These are phyloP conservation scores for Scenedesmus sp. DNA, from an alignment of 163 green algal species.

Conservation along the genomic window DNA sequence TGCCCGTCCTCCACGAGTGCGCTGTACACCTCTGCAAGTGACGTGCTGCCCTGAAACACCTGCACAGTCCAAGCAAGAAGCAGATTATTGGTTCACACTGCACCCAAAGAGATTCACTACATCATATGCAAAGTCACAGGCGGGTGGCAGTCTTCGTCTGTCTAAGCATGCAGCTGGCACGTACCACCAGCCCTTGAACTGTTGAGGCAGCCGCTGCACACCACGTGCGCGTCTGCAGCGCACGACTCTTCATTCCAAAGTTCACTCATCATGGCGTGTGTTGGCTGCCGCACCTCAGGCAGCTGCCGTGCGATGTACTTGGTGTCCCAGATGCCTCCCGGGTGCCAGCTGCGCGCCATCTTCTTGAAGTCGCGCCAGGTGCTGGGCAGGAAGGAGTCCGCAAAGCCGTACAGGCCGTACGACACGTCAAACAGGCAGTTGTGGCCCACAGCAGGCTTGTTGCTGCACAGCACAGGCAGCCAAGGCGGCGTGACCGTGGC, in stretches of 20 bases:
- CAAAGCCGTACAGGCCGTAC: constrained; percentile 65
- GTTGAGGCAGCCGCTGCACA: neutral
- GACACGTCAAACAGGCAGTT: constrained; percentile 68
- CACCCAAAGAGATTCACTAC: neutral
- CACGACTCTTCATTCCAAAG: no score
- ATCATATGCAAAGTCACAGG: no score
- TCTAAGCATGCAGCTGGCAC: neutral
- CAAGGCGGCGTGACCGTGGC: neutral
- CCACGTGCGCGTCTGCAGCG: no score
- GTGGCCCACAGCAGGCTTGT: constrained; percentile 60
- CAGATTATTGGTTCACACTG: no score
- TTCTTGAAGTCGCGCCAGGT: constrained; percentile 55
- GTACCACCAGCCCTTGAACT: neutral
- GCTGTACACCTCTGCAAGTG: constrained; percentile 5
- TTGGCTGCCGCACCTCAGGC: constrained; percentile 13
- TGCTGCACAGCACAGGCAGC: neutral
- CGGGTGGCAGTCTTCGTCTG: neutral
- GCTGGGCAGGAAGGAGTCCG: constrained; percentile 48
- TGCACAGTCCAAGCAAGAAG: neutral
- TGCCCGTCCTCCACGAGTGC: neutral
- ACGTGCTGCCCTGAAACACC: constrained; percentile 34
- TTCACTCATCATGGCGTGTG: neutral
- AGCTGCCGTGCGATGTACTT: constrained; percentile 66
- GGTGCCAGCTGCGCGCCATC: constrained; percentile 55
- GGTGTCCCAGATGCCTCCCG: constrained; percentile 72